These are phyloP conservation scores for Excoecaria agallocha DNA, from an alignment of 345 rosid species.

Conservation along the genomic window DNA sequence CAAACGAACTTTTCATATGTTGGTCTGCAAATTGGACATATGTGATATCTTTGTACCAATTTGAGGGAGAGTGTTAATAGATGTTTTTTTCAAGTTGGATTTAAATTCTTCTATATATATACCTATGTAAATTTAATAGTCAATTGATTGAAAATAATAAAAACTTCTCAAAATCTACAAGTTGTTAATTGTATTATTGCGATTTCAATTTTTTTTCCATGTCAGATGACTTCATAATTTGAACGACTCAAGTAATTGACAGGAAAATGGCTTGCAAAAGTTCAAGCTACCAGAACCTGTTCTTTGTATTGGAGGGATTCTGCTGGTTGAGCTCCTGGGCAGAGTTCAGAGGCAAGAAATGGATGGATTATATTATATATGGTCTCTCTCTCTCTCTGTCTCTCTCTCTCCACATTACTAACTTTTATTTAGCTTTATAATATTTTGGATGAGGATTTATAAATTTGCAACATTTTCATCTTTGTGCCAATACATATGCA, in stretches of 20 bases:
- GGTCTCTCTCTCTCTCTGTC: constrained; percentile 42
- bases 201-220: background rate
- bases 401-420: constrained; percentile 1
- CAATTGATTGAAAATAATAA: no score
- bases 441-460: background rate
- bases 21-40: no score
- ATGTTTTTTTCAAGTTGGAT: no score
- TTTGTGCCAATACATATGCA: background rate
- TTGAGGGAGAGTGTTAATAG: no score
- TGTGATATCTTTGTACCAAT: no score
- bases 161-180: no score
- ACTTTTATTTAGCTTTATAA: background rate
- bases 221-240: background rate
- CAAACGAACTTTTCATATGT: no score
- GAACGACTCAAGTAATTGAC: constrained; percentile 20
- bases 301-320: constrained; percentile 73
- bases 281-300: constrained; percentile 83
- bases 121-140: no score
- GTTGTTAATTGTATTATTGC: background rate
- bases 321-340: constrained; percentile 78
- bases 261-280: constrained; percentile 74
- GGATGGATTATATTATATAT: constrained; percentile 77
- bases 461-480: background rate
- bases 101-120: no score
- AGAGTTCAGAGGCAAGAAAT: constrained; percentile 84